Base-by-base conservation (phyloP, 331 rosid genomes). In the Erythrophleum ivorense region DNA sequence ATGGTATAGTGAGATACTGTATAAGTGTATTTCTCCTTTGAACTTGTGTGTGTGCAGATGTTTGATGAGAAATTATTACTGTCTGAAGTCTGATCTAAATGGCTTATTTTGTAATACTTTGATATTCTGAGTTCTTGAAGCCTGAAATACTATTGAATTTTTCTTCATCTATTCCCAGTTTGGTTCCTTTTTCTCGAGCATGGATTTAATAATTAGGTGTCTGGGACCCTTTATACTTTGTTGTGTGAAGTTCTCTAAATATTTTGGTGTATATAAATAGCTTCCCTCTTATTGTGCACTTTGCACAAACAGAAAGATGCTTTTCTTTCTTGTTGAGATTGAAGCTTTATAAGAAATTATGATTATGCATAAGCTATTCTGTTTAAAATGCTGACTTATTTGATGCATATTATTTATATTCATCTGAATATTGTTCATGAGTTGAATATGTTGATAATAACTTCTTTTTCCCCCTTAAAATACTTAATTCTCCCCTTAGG, bases 401-500 rank as follows among this genome's bases (percentile, higher is more conserved):
- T 77, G 10, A 5, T 63, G 33, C 41, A 1, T 58, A 48, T 13
- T 34, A 14, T 13, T 16, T 6, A 19, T 73, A 55, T 64, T 6
- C 5, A 7, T 71, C 53, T 57, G 4, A n/a, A 18, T 67, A 14
- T 81, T 38, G 70, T 53, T 41, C 2, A 24, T 68, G 73, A 76
- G 24, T 71, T 80, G 49, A 48, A 66, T 71, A 54, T 48, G 43
- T 75, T 50, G 49, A 40, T 71, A 48, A 55, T 75, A 65, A 1
- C 31, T 1, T 48, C 1, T 21, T 40, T 19, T 80, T 24, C 11
- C 40, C 31, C 6, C 31, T 5, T 54, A 68, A 41, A 54, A 31
- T 36, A 45, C 62, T 24, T 52, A 60, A 24, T 79, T 81, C 71
- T 40, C 65, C 19, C 73, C 16, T 15, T 21, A 96, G 99, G 98